A percentile compares a stretch with the other conserved stretches of the same genome.
Evolutionary conservation across 2,329 filamentous ascomycete species (phyloP).

Genomic region (Colletotrichum musae): DNA sequence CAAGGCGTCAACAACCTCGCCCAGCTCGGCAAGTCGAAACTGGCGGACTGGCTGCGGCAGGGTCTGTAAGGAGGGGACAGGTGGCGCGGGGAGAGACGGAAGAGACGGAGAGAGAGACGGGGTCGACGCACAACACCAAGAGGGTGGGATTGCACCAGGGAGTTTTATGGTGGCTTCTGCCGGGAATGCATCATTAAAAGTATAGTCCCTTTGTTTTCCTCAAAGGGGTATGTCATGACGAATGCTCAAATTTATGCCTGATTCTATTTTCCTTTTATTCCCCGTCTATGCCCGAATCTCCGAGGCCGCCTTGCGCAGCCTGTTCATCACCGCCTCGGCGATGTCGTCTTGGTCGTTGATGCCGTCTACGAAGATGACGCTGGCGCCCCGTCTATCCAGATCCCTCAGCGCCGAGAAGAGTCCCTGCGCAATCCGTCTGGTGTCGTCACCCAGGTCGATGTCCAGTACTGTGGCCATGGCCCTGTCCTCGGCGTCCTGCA

Average conservation of each 20-base stretch:
- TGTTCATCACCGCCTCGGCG: constrained; percentile 89
- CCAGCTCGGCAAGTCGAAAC: constrained; percentile 92
- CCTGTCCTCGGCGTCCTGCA: constrained; percentile 52
- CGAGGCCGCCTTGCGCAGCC: constrained; percentile 82
- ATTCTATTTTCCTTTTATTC: constrained; percentile 31
- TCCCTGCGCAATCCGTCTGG: constrained; percentile 83
- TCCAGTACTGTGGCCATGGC: constrained; percentile 70
- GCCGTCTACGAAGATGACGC: constrained; percentile 92
- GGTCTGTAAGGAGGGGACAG: constrained; percentile 68
- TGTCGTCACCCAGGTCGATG: constrained; percentile 79
- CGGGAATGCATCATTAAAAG: constrained; percentile 43
- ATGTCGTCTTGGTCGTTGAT: constrained; percentile 85
- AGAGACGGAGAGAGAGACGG: neutral
- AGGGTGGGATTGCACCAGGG: constrained; percentile 26
- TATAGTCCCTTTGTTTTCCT: constrained; percentile 20
- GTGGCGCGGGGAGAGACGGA: constrained; percentile 1
- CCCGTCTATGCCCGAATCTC: constrained; percentile 65
- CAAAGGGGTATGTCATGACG: constrained; percentile 35
- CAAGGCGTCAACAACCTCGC: constrained; percentile 95
- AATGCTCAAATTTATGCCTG: constrained; percentile 42
- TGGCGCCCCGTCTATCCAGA: constrained; percentile 83
- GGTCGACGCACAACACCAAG: constrained; percentile 11
- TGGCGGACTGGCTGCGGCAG: constrained; percentile 92
- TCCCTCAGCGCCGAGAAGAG: constrained; percentile 90
- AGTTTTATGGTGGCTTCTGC: constrained; percentile 42